Conservation (phyloP, 1,284 basidiomycete genomes). For the Xerocomus minutiporus region DNA sequence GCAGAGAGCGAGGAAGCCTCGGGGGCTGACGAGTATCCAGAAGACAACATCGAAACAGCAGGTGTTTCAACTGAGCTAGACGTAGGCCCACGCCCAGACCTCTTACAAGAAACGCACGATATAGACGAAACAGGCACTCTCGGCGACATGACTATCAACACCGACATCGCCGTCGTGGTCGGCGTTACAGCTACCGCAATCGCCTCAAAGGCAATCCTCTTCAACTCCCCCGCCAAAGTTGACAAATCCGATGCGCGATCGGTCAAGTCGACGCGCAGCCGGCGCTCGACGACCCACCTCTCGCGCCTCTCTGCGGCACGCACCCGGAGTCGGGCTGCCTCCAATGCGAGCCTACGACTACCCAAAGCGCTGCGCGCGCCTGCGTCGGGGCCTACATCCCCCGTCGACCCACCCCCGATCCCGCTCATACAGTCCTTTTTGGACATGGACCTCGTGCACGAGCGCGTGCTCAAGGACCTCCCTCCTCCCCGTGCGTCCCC, state of each 20-base stretch:
- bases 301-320: constrained; percentile 25
- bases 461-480: constrained; percentile 10
- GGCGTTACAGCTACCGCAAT: constrained; percentile 32
- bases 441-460: constrained; percentile 22
- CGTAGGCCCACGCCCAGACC: background rate
- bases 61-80: background rate
- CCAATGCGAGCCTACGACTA: constrained; percentile 30
- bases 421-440: constrained; percentile 28
- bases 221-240: constrained; percentile 8
- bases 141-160: constrained; percentile 22
- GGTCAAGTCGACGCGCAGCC: constrained; percentile 27
- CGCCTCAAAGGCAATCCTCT: constrained; percentile 28
- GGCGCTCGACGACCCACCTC: constrained; percentile 17
- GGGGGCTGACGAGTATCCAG: constrained; percentile 6
- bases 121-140: constrained; percentile 35
- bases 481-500: constrained; percentile 20
- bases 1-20: constrained; percentile 21
- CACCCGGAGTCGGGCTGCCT: constrained; percentile 24
- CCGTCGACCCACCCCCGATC: constrained; percentile 20
- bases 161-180: constrained; percentile 28
- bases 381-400: background rate
- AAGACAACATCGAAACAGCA: constrained; percentile 17
- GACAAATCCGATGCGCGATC: constrained; percentile 24
- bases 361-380: constrained; percentile 23
- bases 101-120: constrained; percentile 22